phyloP scores from a whole-genome alignment of 2,329 filamentous ascomycete species.

The Trichophyton verrucosum region DNA sequence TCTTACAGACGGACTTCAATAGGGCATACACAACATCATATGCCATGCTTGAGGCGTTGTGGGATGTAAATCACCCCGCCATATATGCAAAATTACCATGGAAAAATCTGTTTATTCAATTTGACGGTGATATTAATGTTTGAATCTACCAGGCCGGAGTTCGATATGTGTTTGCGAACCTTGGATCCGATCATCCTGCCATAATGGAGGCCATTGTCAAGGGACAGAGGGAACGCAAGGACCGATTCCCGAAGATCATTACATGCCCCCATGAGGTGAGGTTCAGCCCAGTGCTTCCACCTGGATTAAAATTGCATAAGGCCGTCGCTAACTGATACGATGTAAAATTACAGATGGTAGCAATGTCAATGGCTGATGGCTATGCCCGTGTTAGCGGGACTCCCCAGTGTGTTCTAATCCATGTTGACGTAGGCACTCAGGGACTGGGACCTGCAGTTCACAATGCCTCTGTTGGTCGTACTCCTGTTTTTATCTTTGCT shows the following conservation, averaged over 20 bases:
- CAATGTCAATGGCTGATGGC: constrained; percentile 72
- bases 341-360: constrained; percentile 55
- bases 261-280: constrained; percentile 67
- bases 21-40: constrained; percentile 57
- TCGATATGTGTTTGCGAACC: constrained; percentile 41
- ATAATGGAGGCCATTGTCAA: constrained; percentile 73
- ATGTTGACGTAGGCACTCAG: constrained; percentile 73
- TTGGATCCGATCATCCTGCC: constrained; percentile 52
- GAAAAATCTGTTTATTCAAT: too few relatives aligned
- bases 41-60: constrained; percentile 71
- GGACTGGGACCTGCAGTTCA: constrained; percentile 66
- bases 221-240: constrained; percentile 54
- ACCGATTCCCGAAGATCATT: constrained; percentile 58
- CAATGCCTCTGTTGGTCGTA: constrained; percentile 62
- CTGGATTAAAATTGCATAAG: not conserved
- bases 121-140: not conserved
- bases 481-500: constrained; percentile 65
- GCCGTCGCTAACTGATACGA: not conserved
- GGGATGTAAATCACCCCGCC: constrained; percentile 48
- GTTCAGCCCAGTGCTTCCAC: not conserved
- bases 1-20: not conserved
- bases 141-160: constrained; percentile 32
- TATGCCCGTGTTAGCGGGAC: constrained; percentile 60
- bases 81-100: not conserved
- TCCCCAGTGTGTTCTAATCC: constrained; percentile 65